phyloP scores from a whole-genome alignment of 176 grass and related monocot species.

The Saccharum officinarum region DNA sequence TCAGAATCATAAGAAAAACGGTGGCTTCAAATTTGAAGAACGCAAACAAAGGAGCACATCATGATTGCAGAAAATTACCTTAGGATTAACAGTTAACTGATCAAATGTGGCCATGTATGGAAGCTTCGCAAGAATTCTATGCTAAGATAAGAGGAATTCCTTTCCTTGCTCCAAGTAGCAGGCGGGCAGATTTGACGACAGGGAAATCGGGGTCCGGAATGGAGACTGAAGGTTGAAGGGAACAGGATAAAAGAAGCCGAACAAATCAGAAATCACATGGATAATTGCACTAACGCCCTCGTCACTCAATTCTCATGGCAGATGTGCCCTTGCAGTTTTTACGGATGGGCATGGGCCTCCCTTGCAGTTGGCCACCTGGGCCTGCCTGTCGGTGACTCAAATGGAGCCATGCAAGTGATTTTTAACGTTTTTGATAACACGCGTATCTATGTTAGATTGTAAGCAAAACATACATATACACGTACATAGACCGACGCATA shows the following conservation, averaged over 20 bases:
- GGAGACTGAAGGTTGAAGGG: neutral
- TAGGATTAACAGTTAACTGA: neutral
- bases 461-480: too few species aligned
- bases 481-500: too few species aligned
- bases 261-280: neutral
- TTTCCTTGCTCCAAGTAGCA: neutral
- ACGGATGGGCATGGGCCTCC: neutral
- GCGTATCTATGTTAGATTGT: too few species aligned
- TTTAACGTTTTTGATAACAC: too few species aligned
- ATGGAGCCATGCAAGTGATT: too few species aligned
- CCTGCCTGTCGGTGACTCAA: too few species aligned
- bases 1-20: neutral
- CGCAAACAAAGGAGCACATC: neutral
- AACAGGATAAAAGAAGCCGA: neutral
- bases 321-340: neutral
- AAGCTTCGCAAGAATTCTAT: neutral
- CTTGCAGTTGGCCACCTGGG: too few species aligned
- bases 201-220: neutral
- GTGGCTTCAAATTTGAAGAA: neutral
- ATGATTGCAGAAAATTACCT: conserved; percentile 3
- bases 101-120: neutral
- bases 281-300: neutral
- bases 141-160: too few species aligned
- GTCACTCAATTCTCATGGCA: neutral
- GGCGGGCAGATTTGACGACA: neutral